A percentile compares a stretch with the other conserved stretches of the same genome.
These are phyloP conservation scores for Saccharum officinarum DNA, from an alignment of 176 grass and related monocot genomes.

Conservation along the genomic window DNA sequence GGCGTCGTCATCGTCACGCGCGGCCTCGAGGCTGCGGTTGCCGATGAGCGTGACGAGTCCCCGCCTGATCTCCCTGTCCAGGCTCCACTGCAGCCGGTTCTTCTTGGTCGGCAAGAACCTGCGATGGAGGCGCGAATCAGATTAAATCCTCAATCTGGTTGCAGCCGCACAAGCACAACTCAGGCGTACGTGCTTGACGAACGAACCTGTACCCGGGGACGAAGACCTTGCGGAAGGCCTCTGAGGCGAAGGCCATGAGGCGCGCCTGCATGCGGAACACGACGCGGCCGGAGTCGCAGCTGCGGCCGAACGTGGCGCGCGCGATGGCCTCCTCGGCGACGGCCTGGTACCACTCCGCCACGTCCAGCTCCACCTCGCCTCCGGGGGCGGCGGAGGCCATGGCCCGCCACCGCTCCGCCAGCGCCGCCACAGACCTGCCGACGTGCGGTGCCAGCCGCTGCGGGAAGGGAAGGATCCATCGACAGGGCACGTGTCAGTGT, in stretches of 20 bases:
- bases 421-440: slow-evolving; percentile 57
- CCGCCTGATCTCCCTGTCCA: slow-evolving; percentile 82
- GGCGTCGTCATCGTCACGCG: background rate
- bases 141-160: too few relatives aligned
- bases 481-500: slow-evolving; percentile 33
- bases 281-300: slow-evolving; percentile 64
- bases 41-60: slow-evolving; percentile 56
- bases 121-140: background rate
- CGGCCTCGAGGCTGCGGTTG: slow-evolving; percentile 43
- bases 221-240: slow-evolving; percentile 89
- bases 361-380: slow-evolving; percentile 81
- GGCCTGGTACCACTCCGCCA: slow-evolving; percentile 83
- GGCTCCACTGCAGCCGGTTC: slow-evolving; percentile 65
- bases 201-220: slow-evolving; percentile 79
- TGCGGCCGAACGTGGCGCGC: slow-evolving; percentile 63
- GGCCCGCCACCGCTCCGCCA: slow-evolving; percentile 49
- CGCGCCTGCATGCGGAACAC: slow-evolving; percentile 77
- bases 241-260: slow-evolving; percentile 76
- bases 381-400: slow-evolving; percentile 44
- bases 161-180: too few relatives aligned
- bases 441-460: slow-evolving; percentile 74
- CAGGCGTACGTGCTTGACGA: background rate
- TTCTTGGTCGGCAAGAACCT: slow-evolving; percentile 80
- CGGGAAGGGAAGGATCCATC: background rate
- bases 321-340: slow-evolving; percentile 77